These are phyloP conservation scores for Ceratocystis smalleyi DNA, from an alignment of 2,329 filamentous ascomycete genomes.

Conservation along the genomic window DNA sequence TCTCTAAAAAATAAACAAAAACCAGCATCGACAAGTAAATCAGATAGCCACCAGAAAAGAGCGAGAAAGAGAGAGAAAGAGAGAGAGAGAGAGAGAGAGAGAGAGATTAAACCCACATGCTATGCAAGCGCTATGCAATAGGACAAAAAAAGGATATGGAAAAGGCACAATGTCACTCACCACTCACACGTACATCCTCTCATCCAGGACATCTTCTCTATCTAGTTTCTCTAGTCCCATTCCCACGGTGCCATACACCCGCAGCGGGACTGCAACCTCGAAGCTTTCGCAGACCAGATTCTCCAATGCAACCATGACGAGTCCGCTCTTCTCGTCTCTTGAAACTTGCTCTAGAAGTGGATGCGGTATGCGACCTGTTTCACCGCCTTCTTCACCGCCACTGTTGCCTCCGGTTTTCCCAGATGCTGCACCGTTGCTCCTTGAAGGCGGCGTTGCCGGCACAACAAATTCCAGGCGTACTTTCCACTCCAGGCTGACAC, in stretches of 20 bases:
- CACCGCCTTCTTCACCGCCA: constrained; percentile 15
- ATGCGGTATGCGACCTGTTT: constrained; percentile 22
- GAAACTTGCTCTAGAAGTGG: constrained; percentile 65
- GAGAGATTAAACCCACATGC: neutral
- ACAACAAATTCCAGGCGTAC: constrained; percentile 87
- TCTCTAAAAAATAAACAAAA: neutral
- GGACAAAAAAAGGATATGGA: constrained; percentile 13
- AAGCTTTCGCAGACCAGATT: constrained; percentile 74
- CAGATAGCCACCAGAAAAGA: neutral
- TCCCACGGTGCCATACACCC: constrained; percentile 55
- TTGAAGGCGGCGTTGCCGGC: constrained; percentile 25
- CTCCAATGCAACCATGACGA: constrained; percentile 62
- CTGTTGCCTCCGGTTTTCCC: neutral
- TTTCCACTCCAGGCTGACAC: constrained; percentile 76
- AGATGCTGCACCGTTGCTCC: neutral
- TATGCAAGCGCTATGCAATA: constrained; percentile 7
- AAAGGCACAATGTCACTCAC: neutral
- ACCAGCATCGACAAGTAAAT: neutral
- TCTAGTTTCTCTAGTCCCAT: constrained; percentile 41
- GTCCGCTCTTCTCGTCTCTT: constrained; percentile 59
- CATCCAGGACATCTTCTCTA: constrained; percentile 37
- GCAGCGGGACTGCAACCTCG: constrained; percentile 70
- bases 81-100: neutral
- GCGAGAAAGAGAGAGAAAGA: neutral
- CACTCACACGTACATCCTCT: constrained; percentile 28